Conservation (phyloP, 768 basidiomycete species). For the Dacryopinax primogenitus region DNA sequence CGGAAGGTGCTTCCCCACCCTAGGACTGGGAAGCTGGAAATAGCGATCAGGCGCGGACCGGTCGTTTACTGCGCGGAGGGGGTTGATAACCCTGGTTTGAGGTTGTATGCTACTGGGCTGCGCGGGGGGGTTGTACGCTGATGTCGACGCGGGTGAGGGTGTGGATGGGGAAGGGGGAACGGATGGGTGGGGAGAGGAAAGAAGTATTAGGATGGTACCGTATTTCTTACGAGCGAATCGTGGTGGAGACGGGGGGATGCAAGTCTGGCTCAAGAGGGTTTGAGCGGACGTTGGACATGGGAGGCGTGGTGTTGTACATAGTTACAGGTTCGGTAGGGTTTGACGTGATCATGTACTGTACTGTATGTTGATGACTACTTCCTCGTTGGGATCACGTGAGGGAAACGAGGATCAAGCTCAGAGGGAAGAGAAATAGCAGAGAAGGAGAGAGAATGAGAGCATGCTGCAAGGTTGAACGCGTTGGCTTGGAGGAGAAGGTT, state of each 20-base stretch:
- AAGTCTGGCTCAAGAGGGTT: not conserved
- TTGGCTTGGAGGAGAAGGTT: no score
- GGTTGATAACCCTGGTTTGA: conserved; percentile 15
- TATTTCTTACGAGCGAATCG: not conserved
- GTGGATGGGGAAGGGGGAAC: not conserved
- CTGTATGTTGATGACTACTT: not conserved
- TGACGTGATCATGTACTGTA: not conserved
- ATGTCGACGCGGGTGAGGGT: not conserved
- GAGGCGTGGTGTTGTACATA: not conserved
- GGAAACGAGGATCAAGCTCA: no score
- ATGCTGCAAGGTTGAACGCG: no score
- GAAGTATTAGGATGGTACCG: not conserved
- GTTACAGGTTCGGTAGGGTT: not conserved
- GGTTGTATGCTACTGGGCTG: not conserved
- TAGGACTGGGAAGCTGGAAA: not conserved
- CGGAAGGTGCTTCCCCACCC: not conserved
- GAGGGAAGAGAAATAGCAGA: no score
- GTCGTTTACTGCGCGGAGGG: conserved; percentile 20
- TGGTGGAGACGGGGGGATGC: not conserved
- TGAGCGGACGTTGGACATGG: not conserved
- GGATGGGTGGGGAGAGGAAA: not conserved
- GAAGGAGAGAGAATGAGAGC: no score
- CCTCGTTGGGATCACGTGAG: no score
- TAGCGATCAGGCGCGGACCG: conserved; percentile 18
- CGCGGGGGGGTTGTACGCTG: not conserved